phyloP scores from a whole-genome alignment of 108 stramenopile species.

The Skeletonema menzelii region DNA sequence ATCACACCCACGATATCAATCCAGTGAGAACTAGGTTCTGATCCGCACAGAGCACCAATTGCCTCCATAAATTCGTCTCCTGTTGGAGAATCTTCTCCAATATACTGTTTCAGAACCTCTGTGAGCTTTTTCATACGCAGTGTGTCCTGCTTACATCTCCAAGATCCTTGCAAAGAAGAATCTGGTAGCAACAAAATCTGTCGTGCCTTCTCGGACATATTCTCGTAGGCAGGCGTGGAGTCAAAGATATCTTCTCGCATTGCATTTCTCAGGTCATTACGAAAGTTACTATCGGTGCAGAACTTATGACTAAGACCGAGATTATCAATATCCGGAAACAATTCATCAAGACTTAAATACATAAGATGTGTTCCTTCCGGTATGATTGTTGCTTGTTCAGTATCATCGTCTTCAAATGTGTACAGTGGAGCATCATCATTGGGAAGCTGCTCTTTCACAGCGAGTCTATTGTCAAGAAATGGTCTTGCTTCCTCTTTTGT shows the following conservation, averaged over 20 bases:
- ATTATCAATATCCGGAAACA: conserved; percentile 35
- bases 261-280: conserved; percentile 50
- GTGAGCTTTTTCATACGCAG: conserved; percentile 55
- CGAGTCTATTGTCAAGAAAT: conserved; percentile 28
- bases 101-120: conserved; percentile 34
- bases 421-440: conserved; percentile 50
- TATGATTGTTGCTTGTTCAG: conserved; percentile 6
- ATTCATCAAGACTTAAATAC: conserved; percentile 52
- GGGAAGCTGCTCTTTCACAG: conserved; percentile 20
- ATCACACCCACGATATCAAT: conserved; percentile 80
- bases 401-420: conserved; percentile 24
- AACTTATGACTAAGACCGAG: conserved; percentile 41
- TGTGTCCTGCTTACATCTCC: conserved; percentile 42
- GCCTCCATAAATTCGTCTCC: conserved; percentile 71
- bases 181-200: conserved; percentile 64
- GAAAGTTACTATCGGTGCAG: conserved; percentile 45
- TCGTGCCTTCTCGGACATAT: conserved; percentile 64
- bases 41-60: conserved; percentile 66
- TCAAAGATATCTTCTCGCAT: conserved; percentile 81
- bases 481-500: conserved; percentile 45
- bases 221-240: conserved; percentile 62
- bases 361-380: conserved; percentile 25
- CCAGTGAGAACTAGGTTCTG: conserved; percentile 65
- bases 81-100: conserved; percentile 58
- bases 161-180: conserved; percentile 78